Evolutionary conservation across 179 eudicot genomes (phyloP).

Genomic region (Gypsophila paniculata): DNA sequence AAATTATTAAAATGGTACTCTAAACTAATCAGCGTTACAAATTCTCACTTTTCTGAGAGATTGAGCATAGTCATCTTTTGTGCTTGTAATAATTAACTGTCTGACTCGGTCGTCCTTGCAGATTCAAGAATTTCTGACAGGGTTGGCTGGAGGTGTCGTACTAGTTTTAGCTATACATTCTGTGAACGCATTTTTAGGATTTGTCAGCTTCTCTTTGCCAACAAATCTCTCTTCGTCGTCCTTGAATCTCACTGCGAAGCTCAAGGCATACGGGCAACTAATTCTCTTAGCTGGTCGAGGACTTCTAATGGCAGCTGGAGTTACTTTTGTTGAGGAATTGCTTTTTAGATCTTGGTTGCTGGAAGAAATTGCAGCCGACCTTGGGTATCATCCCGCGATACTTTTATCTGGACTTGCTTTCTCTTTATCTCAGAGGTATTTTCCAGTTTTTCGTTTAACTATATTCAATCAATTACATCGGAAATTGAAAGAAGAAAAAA

Average conservation of each 20-base stretch:
- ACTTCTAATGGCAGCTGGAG: slow-evolving; percentile 52
- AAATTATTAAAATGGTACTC: too few relatives aligned
- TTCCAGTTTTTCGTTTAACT: not conserved
- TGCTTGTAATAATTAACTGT: not conserved
- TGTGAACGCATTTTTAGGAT: slow-evolving; percentile 56
- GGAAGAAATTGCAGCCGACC: slow-evolving; percentile 78
- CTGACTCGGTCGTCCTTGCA: slow-evolving; percentile 30
- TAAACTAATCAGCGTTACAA: too few relatives aligned
- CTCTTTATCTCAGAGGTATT: slow-evolving; percentile 71
- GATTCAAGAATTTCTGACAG: slow-evolving; percentile 55
- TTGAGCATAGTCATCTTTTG: not conserved
- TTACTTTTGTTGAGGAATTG: slow-evolving; percentile 76
- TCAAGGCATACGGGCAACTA: slow-evolving; percentile 50
- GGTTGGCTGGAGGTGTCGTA: slow-evolving; percentile 67
- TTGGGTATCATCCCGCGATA: slow-evolving; percentile 72
- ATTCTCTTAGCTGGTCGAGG: slow-evolving; percentile 51
- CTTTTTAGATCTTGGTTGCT: slow-evolving; percentile 90
- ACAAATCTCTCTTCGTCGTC: slow-evolving; percentile 40
- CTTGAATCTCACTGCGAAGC: slow-evolving; percentile 31
- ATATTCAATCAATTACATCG: not conserved
- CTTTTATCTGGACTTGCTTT: slow-evolving; percentile 74
- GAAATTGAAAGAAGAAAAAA: not conserved
- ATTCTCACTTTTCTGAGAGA: not conserved
- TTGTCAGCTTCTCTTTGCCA: slow-evolving; percentile 57
- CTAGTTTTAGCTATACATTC: slow-evolving; percentile 64